A percentile compares a stretch with the other conserved stretches of the same genome.
Evolutionary conservation across 2,329 filamentous ascomycete species (phyloP).

Genomic region (Tolypocladium paradoxum): DNA sequence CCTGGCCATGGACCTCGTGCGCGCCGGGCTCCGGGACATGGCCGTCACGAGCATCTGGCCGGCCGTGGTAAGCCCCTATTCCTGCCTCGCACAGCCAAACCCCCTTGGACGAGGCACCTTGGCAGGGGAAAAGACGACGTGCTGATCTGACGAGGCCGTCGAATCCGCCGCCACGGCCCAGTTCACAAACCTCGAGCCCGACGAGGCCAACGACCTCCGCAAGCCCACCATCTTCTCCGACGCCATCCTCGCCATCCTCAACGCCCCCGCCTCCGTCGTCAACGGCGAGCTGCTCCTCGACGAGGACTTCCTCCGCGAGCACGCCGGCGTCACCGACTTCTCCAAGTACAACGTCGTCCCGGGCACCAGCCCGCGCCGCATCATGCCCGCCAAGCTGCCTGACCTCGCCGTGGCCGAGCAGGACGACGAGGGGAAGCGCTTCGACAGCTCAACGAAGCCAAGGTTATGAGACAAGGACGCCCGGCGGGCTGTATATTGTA

Average conservation of each 20-base stretch:
- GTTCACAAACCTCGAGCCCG: slow-evolving; percentile 32
- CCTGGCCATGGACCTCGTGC: slow-evolving; percentile 64
- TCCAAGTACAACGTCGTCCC: slow-evolving; percentile 59
- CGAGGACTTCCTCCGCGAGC: slow-evolving; percentile 65
- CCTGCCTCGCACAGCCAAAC: neutral
- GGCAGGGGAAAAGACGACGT: no score
- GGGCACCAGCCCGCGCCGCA: slow-evolving; percentile 54
- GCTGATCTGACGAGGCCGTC: slow-evolving; percentile 35
- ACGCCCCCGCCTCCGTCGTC: slow-evolving; percentile 45
- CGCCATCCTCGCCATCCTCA: slow-evolving; percentile 63
- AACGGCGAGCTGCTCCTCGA: slow-evolving; percentile 67
- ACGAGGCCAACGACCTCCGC: slow-evolving; percentile 47
- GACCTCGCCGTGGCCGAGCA: slow-evolving; percentile 65
- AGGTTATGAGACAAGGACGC: slow-evolving; percentile 24
- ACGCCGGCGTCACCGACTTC: slow-evolving; percentile 59
- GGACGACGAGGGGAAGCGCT: slow-evolving; percentile 63
- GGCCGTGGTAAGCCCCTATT: slow-evolving; percentile 44
- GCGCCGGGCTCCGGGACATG: slow-evolving; percentile 52
- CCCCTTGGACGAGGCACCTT: no score
- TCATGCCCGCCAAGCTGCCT: slow-evolving; percentile 65
- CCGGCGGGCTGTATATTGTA: neutral
- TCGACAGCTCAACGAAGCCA: slow-evolving; percentile 48
- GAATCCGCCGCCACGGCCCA: slow-evolving; percentile 63
- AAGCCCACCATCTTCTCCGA: slow-evolving; percentile 69
- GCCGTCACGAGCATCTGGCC: slow-evolving; percentile 78